Base-by-base conservation (phyloP, 345 rosid species). In the Eucalyptus cladocalyx region DNA sequence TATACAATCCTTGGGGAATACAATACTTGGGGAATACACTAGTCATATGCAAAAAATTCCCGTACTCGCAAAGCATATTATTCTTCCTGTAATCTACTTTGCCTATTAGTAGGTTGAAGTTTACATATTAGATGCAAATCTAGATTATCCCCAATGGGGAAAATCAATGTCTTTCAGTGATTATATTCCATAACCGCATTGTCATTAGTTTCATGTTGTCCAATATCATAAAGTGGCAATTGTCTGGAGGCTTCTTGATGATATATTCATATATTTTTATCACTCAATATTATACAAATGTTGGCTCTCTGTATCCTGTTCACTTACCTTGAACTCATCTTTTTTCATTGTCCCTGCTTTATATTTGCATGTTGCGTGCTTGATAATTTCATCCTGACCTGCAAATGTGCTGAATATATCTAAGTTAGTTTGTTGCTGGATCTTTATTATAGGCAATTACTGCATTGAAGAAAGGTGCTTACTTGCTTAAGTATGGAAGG, bases 381-480 rank as follows among this genome's bases (percentile, higher is more conserved):
- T 88, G 60, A 16, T 86, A 49, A 47, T 86, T 76, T 76, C 86
- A 53, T 90, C 45, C 19, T 86, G 34, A 49, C 56, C 76, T 87
- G 88, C 87, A 87, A 89, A 89, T 89, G 49, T 62, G 92, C 72
- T 86, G 90, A 89, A 80, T 90, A 34, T 89, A 90, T 91, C 56
- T 56, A 90, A 89, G 51, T 88, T 88, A 43, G 90, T 83, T 88
- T 90, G 34, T 88, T 93, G 89, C 88, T 65, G 95, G 88, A 90
- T 93, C 88, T 92, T 93, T 90, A 42, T 53, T 50, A 90, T 95
- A 97, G 99, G 99, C 99, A 88, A 98, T 98, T 88, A 97, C 97
- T 89, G 99, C 99, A 89, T 90, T 98, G 86, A 98, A 97, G 92
- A 98, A 98, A 89, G 99, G 99, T 85, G 97, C 99, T 86, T 96